A percentile compares a stretch with the other conserved stretches of the same genome.
Conservation (phyloP, 2,329 filamentous ascomycete species). For the Nemania sp. region DNA sequence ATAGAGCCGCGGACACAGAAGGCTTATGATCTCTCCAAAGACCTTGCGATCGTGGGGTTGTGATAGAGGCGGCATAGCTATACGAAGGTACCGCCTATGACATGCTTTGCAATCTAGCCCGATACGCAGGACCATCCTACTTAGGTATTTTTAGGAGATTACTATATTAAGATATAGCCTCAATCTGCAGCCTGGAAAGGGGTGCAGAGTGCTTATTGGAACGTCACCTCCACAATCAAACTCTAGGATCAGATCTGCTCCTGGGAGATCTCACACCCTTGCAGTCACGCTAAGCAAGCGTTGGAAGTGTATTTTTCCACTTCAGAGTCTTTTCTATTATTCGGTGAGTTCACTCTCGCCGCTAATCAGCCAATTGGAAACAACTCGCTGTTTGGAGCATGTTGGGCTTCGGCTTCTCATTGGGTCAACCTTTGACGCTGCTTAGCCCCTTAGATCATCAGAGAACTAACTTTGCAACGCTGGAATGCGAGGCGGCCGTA, state of each 20-base stretch:
- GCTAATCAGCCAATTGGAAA: constrained; percentile 31
- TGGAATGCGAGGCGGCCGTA: constrained; percentile 2
- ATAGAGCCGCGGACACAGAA: constrained; percentile 19
- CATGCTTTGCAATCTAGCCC: constrained; percentile 31
- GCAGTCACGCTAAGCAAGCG: constrained; percentile 40
- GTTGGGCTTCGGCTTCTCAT: constrained; percentile 17
- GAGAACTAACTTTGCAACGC: neutral
- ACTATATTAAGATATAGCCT: constrained; percentile 55
- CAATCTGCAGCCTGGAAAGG: constrained; percentile 52
- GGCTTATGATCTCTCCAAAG: constrained; percentile 33
- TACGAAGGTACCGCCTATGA: constrained; percentile 38
- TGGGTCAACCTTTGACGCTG: constrained; percentile 12
- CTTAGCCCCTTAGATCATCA: constrained; percentile 14
- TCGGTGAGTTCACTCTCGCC: neutral
- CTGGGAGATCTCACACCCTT: constrained; percentile 2
- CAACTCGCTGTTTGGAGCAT: neutral
- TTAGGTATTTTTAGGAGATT: constrained; percentile 55
- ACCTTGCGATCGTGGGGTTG: constrained; percentile 37
- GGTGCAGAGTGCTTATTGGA: constrained; percentile 52
- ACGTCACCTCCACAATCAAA: constrained; percentile 47
- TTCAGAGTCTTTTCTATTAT: neutral
- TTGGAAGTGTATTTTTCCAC: constrained; percentile 27
- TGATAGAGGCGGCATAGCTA: constrained; percentile 34
- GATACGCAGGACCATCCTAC: constrained; percentile 41
- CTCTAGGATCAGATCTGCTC: neutral